Conservation (phyloP, 495 filamentous ascomycete species). For the Daldinia bambusicola region DNA sequence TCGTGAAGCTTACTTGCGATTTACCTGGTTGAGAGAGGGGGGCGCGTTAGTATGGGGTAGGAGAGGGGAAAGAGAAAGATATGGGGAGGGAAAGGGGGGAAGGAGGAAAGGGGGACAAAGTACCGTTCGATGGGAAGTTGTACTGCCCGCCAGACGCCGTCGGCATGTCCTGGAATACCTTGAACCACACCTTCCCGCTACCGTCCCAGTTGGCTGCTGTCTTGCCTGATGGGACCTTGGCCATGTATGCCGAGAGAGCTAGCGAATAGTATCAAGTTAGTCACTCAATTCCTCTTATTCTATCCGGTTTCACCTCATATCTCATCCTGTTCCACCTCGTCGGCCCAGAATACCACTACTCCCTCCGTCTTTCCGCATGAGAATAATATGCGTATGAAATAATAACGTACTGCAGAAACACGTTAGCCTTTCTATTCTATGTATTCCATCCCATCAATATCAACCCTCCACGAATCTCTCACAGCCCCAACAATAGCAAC, state of each 20-base stretch:
- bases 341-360: too few species aligned
- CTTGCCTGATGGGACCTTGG: slow-evolving; percentile 60
- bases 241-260: slow-evolving; percentile 64
- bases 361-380: neutral
- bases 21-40: slow-evolving; percentile 37
- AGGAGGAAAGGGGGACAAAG: slow-evolving; percentile 1
- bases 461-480: too few species aligned
- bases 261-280: slow-evolving; percentile 10
- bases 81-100: neutral
- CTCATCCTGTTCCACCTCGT: neutral
- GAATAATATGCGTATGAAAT: neutral
- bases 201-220: slow-evolving; percentile 60
- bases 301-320: neutral
- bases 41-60: neutral
- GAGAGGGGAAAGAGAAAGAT: neutral
- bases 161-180: slow-evolving; percentile 62
- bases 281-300: neutral
- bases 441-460: neutral
- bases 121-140: slow-evolving; percentile 59
- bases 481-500: too few species aligned
- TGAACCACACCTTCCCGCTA: slow-evolving; percentile 62
- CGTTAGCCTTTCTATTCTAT: neutral
- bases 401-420: slow-evolving; percentile 23
- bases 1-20: slow-evolving; percentile 53
- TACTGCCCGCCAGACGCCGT: slow-evolving; percentile 49